phyloP scores from a whole-genome alignment of 495 filamentous ascomycete species.

The Daldinia vernicosa region DNA sequence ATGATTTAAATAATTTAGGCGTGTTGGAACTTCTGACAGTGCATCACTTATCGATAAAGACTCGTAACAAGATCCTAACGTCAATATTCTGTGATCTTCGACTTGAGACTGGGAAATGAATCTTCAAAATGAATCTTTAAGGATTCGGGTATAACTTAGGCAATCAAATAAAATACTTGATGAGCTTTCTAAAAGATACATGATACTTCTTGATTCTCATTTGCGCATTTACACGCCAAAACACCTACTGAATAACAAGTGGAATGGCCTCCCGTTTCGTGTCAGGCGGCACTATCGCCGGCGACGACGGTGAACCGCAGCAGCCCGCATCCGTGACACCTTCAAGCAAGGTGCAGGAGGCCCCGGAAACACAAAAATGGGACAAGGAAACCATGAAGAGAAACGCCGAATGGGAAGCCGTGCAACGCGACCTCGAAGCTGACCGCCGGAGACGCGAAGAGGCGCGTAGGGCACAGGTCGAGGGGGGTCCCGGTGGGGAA shows the following conservation, averaged over 20 bases:
- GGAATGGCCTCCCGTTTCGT: slow-evolving; percentile 88
- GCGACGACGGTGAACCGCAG: slow-evolving; percentile 38
- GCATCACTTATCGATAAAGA: slow-evolving; percentile 29
- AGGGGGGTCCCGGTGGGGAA: slow-evolving; percentile 60
- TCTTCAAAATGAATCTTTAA: too few species aligned
- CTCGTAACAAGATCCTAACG: not conserved
- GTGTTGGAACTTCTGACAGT: not conserved
- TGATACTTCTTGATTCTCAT: not conserved
- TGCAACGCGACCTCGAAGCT: slow-evolving; percentile 77
- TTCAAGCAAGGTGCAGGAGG: not conserved
- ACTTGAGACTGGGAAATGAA: too few species aligned
- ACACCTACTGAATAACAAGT: not conserved
- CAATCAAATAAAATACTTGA: too few species aligned
- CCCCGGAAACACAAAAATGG: slow-evolving; percentile 1
- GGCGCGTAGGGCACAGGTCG: slow-evolving; percentile 53
- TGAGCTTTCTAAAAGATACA: too few species aligned
- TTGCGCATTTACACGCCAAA: not conserved
- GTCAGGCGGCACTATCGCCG: slow-evolving; percentile 79
- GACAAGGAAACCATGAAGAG: slow-evolving; percentile 59
- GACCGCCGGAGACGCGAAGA: slow-evolving; percentile 65
- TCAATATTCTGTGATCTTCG: too few species aligned
- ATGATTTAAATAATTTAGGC: too few species aligned
- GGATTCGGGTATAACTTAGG: too few species aligned
- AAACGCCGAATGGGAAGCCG: slow-evolving; percentile 71
- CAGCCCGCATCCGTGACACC: not conserved